These are phyloP conservation scores for Brettanomyces bruxellensis DNA, from an alignment of 805 yeast species.

Conservation along the genomic window DNA sequence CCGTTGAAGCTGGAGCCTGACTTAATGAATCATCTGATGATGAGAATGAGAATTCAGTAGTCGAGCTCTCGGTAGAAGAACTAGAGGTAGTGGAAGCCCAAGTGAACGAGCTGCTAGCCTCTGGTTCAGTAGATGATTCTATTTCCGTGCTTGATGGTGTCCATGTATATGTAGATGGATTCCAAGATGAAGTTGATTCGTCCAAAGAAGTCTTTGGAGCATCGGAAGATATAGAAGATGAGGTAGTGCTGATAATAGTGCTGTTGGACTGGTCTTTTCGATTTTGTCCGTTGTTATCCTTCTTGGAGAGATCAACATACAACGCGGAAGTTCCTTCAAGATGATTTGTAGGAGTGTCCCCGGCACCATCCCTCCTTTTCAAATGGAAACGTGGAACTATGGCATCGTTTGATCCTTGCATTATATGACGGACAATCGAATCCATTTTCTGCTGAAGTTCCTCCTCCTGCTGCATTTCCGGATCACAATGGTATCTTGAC, in stretches of 20 bases:
- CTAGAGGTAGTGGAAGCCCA: no score
- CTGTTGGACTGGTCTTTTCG: neutral
- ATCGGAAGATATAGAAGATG: slow-evolving; percentile 8
- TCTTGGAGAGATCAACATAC: no score
- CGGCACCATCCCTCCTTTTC: slow-evolving; percentile 13
- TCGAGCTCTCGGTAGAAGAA: no score
- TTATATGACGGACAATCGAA: slow-evolving; percentile 17
- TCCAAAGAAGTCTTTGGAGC: slow-evolving; percentile 3
- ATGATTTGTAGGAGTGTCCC: slow-evolving; percentile 2
- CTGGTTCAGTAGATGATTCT: neutral
- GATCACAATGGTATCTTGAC: neutral
- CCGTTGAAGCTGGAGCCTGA: neutral
- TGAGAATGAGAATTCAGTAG: slow-evolving; percentile 2
- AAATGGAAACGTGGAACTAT: slow-evolving; percentile 21
- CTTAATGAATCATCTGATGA: slow-evolving; percentile 6
- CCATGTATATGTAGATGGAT: neutral
- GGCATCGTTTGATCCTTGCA: slow-evolving; percentile 16
- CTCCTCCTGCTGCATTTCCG: neutral
- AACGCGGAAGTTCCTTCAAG: slow-evolving; percentile 15
- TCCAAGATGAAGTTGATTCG: neutral
- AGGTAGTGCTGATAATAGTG: slow-evolving; percentile 11
- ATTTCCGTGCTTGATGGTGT: neutral
- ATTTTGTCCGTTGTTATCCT: slow-evolving; percentile 5
- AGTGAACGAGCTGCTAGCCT: no score
- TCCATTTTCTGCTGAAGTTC: slow-evolving; percentile 7